Base-by-base conservation (phyloP, 2,329 filamentous ascomycete genomes). In the Botrytis cinerea region DNA sequence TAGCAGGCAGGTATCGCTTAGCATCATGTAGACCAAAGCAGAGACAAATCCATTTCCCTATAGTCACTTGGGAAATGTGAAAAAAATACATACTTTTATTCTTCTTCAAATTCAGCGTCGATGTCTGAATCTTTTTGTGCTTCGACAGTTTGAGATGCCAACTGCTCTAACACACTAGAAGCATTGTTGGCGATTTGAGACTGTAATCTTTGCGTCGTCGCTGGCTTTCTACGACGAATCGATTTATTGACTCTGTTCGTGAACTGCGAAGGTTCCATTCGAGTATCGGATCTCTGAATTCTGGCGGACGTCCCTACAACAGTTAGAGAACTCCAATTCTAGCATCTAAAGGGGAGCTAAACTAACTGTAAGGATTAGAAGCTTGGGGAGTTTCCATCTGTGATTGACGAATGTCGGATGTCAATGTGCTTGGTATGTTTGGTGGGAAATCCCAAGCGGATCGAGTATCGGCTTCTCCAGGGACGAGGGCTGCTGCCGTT, bases 401-500 rank as follows among this genome's bases (percentile, higher is more conserved):
- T n/a, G 16, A 0, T 4, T n/a, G 22, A 62, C 4, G 60, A 1
- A 10, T 2, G 2, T 2, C 18, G 60, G 1, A 4, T 9, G 25
- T 3, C 22, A n/a, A 5, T 16, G 35, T n/a, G 12, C 22, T 16
- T 40, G 6, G 8, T 40, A 61, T 25, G n/a, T n/a, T 35, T 61
- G 59, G 22, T 14, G 35, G 12, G 0, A 16, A 61, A 18, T 2
- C 8, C 22, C 2, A n/a, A 61, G 22, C 35, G 1, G 35, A 18
- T 61, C 8, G 22, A n/a, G 59, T 35, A 40, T 9, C 12, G 12
- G 12, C 38, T 61, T 35, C 12, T 10, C 12, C 22, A 14, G 22
- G 9, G 22, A n/a, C 35, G 35, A 61, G 14, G 7, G 59, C 22
- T 25, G 14, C 35, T 40, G 22, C 22, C 1, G 14, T 8, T 6